phyloP scores from a whole-genome alignment of 371 early-diverging fungal genomes.

The Mycotypha africana region DNA sequence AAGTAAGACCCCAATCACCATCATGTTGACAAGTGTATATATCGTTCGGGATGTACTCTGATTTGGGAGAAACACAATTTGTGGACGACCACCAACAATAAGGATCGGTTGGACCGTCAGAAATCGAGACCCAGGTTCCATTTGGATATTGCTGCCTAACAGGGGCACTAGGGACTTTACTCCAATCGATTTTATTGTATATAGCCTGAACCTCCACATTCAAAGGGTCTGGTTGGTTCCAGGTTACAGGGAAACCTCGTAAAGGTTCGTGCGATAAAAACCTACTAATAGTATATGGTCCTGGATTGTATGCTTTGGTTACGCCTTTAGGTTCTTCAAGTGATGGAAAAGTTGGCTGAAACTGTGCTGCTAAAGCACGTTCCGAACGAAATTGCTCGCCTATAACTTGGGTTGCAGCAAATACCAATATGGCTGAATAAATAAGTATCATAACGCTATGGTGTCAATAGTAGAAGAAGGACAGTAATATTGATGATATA shows the following conservation, averaged over 20 bases:
- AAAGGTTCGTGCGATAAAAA: conserved; percentile 1
- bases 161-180: conserved; percentile 27
- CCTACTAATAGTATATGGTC: conserved; percentile 5
- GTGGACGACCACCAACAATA: conserved; percentile 26
- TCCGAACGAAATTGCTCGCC: too few relatives aligned
- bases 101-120: conserved; percentile 17
- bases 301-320: conserved; percentile 6
- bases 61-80: conserved; percentile 19
- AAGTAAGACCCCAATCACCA: conserved; percentile 28
- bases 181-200: conserved; percentile 34
- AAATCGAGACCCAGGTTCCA: conserved; percentile 11
- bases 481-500: too few relatives aligned
- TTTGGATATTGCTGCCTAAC: conserved; percentile 13
- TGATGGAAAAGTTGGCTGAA: conserved; percentile 4
- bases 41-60: conserved; percentile 18
- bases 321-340: conserved; percentile 5
- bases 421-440: too few relatives aligned
- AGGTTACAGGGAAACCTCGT: conserved; percentile 29
- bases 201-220: conserved; percentile 28
- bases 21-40: conserved; percentile 11
- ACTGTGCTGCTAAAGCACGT: too few relatives aligned
- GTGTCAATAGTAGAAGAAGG: too few relatives aligned
- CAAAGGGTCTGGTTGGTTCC: conserved; percentile 21
- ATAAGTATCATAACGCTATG: too few relatives aligned
- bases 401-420: too few relatives aligned